Base-by-base conservation (phyloP, 75 land plant species). In the Cunninghamia lanceolata region DNA sequence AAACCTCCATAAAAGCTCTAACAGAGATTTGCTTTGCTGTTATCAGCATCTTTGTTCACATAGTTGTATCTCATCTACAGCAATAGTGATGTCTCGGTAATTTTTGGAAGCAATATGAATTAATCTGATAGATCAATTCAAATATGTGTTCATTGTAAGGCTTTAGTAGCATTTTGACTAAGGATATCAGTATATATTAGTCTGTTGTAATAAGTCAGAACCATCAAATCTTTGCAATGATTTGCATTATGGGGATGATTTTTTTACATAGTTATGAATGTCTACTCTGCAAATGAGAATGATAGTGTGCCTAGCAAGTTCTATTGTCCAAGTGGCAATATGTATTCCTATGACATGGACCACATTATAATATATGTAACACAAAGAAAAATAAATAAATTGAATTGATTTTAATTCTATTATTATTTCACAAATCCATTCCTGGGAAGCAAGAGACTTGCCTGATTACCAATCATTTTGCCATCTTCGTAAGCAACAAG, bases 401-500 rank as follows among this genome's bases (percentile, higher is more conserved):
- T 45, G 82, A 80, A 10, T 28, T 80, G 30, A 80, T 45, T 16
- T 42, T 45, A 40, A 19, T 80, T 80, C 34, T 43, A 80, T n/a
- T 45, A 10, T 80, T 30, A 80, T n/a, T 28, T 28, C 46, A 43
- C 42, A 80, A 80, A 80, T n/a, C 82, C 9, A 45, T 25, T 45
- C 28, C 5, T 80, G 39, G 38, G 71, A 28, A 19, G 38, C 78
- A 47, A 35, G 54, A 63, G 17, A 39, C 8, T 63, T 90, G 95
- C 99, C 99, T 97, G 94, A 47, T 89, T 92, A n/a, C 99, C 99
- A 86, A 98, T 91, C 16, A 95, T 89, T 53, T 91, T 86, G 17
- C 99, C 99, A 91, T 88, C 90, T 82, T 95, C 92, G 91, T 94
- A 87, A 83, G 99, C 99, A 79, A 98, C 94, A 83, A 98, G 94